These are phyloP conservation scores for Phytophthora macrochlamydospora DNA, from an alignment of 352 stramenopile genomes.

Conservation along the genomic window DNA sequence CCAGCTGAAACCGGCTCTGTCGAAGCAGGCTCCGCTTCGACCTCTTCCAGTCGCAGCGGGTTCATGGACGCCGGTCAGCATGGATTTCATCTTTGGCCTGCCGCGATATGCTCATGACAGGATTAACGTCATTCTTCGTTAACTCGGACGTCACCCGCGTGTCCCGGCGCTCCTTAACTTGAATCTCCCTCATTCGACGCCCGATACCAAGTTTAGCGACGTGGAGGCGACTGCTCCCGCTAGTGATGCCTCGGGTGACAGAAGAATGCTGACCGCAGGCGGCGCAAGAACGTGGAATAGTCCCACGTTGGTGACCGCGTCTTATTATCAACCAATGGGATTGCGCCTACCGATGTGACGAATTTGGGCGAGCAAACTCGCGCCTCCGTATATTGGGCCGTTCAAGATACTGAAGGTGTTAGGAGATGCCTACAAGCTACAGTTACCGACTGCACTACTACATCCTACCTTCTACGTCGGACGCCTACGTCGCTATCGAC, in stretches of 20 bases:
- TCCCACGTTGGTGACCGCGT: conserved; percentile 5
- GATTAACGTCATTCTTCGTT: conserved; percentile 17
- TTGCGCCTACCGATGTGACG: background rate
- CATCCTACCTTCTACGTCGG: conserved; percentile 39
- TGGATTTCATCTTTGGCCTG: conserved; percentile 30
- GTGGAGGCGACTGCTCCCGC: conserved; percentile 10
- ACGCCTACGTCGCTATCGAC: conserved; percentile 14
- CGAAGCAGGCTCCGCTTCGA: conserved; percentile 8
- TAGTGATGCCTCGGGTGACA: conserved; percentile 17
- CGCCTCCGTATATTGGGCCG: conserved; percentile 4
- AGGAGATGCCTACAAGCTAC: conserved; percentile 8
- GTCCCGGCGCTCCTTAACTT: conserved; percentile 1
- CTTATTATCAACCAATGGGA: conserved; percentile 7
- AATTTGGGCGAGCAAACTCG: conserved; percentile 7
- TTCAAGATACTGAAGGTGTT: background rate
- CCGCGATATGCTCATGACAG: conserved; percentile 1
- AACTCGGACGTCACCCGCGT: conserved; percentile 11
- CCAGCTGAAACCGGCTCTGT: conserved; percentile 21
- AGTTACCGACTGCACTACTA: conserved; percentile 16
- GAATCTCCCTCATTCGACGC: background rate
- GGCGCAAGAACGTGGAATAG: background rate
- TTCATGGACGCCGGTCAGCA: conserved; percentile 13
- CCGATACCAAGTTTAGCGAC: background rate
- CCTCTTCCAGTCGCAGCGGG: conserved; percentile 8
- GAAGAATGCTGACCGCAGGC: conserved; percentile 14